phyloP scores from a whole-genome alignment of 306 rosid genomes.

The Chamaecrista fasciculata region DNA sequence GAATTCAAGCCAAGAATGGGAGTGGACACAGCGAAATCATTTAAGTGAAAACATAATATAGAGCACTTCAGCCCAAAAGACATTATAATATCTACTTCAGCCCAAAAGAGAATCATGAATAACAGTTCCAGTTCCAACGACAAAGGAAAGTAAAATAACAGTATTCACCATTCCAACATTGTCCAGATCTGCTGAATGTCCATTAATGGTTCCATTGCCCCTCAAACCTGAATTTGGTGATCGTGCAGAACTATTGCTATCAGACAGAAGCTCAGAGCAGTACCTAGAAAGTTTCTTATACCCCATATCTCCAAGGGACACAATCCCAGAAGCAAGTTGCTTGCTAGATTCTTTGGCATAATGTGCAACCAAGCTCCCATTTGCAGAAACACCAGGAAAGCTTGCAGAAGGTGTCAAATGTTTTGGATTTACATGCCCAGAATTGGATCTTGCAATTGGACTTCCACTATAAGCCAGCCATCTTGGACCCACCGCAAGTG shows the following conservation, averaged over 20 bases:
- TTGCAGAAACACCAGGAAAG: slow-evolving; percentile 68
- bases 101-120: background rate
- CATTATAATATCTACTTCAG: background rate
- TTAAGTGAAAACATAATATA: background rate
- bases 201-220: slow-evolving; percentile 57
- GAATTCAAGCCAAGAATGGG: background rate
- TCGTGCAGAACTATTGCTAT: slow-evolving; percentile 53
- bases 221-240: slow-evolving; percentile 50
- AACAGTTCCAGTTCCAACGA: background rate
- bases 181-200: slow-evolving; percentile 60
- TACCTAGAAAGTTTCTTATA: slow-evolving; percentile 83
- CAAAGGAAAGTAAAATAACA: slow-evolving; percentile 21
- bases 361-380: slow-evolving; percentile 89
- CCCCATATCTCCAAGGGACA: slow-evolving; percentile 89
- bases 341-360: slow-evolving; percentile 97
- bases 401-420: slow-evolving; percentile 72
- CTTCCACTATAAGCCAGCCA: slow-evolving; percentile 98
- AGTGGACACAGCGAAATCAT: background rate
- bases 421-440: slow-evolving; percentile 73
- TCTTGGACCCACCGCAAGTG: slow-evolving; percentile 93
- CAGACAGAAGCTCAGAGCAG: slow-evolving; percentile 74
- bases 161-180: slow-evolving; percentile 79
- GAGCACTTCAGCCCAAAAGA: too few species aligned
- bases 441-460: slow-evolving; percentile 47
- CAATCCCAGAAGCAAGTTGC: slow-evolving; percentile 90